phyloP scores from a whole-genome alignment of 805 yeast genomes.

The Blastobotrys americana region DNA sequence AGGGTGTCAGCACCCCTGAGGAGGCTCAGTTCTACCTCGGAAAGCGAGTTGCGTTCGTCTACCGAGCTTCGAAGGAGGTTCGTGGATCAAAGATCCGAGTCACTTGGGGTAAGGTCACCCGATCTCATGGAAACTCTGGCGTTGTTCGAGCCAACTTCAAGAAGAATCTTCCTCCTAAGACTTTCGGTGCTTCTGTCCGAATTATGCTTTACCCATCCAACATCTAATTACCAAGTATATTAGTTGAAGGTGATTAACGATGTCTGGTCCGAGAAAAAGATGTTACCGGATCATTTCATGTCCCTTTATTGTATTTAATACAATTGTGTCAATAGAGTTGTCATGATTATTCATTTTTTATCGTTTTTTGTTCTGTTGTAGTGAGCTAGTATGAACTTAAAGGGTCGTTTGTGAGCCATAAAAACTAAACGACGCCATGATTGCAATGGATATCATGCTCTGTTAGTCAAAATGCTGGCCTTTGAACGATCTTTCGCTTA shows the following conservation, averaged over 20 bases:
- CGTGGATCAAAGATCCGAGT: conserved; percentile 99
- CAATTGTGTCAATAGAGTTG: no score
- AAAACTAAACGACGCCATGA: no score
- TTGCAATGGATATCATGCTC: no score
- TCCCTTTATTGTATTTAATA: background rate
- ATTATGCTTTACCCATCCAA: conserved; percentile 99
- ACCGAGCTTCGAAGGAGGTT: conserved; percentile 96
- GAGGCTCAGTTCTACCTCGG: conserved; percentile 99
- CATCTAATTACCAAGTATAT: conserved; percentile 76
- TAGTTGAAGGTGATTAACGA: background rate
- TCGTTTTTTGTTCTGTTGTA: no score
- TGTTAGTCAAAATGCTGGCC: no score
- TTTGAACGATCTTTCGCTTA: no score
- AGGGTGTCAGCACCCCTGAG: conserved; percentile 85
- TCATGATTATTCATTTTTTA: no score
- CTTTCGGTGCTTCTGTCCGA: conserved; percentile 99
- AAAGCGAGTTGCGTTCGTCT: conserved; percentile 98
- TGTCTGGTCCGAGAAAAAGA: conserved; percentile 1
- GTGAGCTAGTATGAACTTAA: no score
- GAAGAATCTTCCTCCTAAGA: conserved; percentile 98
- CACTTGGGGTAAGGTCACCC: conserved; percentile 98
- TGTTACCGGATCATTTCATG: background rate
- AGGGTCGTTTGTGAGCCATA: no score
- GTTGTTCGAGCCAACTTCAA: conserved; percentile 98
- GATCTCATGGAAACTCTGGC: conserved; percentile 99